These are phyloP conservation scores for Danielia reshetovae DNA, from an alignment of 805 yeast genomes.

Conservation along the genomic window DNA sequence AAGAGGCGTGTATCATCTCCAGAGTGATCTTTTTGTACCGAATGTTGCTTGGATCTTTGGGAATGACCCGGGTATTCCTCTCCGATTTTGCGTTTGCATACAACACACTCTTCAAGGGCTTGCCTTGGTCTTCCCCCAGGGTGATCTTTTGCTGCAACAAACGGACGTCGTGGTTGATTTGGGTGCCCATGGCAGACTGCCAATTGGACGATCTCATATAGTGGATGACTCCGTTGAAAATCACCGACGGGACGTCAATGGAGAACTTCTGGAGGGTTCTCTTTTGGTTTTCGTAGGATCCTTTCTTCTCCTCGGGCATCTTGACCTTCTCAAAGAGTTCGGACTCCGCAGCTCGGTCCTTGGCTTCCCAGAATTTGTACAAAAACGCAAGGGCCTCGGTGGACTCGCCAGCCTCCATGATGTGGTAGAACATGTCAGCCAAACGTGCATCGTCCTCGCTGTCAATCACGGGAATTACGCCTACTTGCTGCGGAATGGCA, in stretches of 20 bases:
- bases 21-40: constrained; percentile 27
- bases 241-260: constrained; percentile 46
- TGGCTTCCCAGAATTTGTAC: constrained; percentile 31
- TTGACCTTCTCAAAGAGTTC: constrained; percentile 18
- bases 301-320: constrained; percentile 16
- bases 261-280: constrained; percentile 27
- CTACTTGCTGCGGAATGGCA: constrained; percentile 75
- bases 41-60: constrained; percentile 29
- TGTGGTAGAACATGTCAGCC: constrained; percentile 32
- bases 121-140: constrained; percentile 21
- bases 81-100: constrained; percentile 36
- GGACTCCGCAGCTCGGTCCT: constrained; percentile 21
- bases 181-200: constrained; percentile 51
- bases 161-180: constrained; percentile 50
- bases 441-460: constrained; percentile 24
- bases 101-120: constrained; percentile 36
- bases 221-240: constrained; percentile 70
- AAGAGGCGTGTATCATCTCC: constrained; percentile 24
- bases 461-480: constrained; percentile 63
- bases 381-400: constrained; percentile 38
- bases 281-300: constrained; percentile 16
- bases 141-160: constrained; percentile 25
- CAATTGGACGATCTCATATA: constrained; percentile 48
- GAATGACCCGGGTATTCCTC: constrained; percentile 44
- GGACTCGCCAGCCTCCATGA: constrained; percentile 25